Evolutionary conservation across 2,329 filamentous ascomycete genomes (phyloP).

Genomic region (Trichoderma gracile): DNA sequence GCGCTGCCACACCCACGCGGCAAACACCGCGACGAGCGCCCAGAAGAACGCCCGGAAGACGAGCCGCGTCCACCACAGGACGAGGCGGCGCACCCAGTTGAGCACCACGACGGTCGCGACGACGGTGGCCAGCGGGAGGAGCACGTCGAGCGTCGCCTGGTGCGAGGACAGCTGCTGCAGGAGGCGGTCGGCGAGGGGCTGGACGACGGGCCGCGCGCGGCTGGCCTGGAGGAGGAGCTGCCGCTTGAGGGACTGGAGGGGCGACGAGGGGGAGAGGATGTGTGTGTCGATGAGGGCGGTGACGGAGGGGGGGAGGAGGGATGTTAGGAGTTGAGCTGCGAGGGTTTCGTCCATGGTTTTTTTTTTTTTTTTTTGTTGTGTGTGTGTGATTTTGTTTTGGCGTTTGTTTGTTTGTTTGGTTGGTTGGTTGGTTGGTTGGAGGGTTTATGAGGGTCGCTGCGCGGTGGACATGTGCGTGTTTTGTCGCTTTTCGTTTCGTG

Average conservation of each 20-base stretch:
- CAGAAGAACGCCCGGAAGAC: conserved; percentile 65
- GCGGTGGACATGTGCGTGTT: too few species aligned
- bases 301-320: conserved; percentile 49
- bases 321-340: conserved; percentile 40
- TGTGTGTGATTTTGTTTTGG: neutral
- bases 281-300: conserved; percentile 49
- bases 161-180: conserved; percentile 39
- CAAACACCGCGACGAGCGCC: conserved; percentile 56
- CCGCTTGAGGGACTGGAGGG: conserved; percentile 45
- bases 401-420: too few species aligned
- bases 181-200: conserved; percentile 46
- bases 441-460: too few species aligned
- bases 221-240: conserved; percentile 38
- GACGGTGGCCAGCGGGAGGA: conserved; percentile 39
- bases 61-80: conserved; percentile 77
- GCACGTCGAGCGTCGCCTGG: conserved; percentile 38
- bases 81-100: conserved; percentile 67
- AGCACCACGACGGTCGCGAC: conserved; percentile 65
- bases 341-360: conserved; percentile 37
- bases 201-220: conserved; percentile 44
- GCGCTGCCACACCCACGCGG: conserved; percentile 62
- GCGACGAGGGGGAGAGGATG: conserved; percentile 49
- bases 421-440: too few species aligned
- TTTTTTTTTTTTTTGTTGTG: neutral
- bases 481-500: too few species aligned